Conservation (phyloP, 1,284 basidiomycete genomes). For the Wolfiporia cocos region DNA sequence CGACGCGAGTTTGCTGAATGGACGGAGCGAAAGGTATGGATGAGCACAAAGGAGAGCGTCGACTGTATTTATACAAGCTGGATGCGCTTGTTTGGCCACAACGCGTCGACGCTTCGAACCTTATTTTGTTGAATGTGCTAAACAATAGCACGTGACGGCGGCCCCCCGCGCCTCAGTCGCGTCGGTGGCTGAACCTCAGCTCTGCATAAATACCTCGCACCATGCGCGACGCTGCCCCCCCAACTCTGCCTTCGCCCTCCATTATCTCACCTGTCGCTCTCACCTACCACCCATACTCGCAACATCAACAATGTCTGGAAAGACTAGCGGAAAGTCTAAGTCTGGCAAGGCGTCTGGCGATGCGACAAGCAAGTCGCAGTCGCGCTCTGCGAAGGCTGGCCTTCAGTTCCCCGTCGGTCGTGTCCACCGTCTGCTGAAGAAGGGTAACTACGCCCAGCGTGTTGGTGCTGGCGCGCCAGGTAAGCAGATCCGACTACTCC, state of each 20-base stretch:
- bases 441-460: slow-evolving; percentile 82
- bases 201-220: slow-evolving; percentile 13
- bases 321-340: slow-evolving; percentile 54
- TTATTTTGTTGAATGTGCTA: slow-evolving; percentile 24
- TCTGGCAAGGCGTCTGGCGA: slow-evolving; percentile 54
- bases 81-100: slow-evolving; percentile 27
- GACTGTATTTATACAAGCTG: slow-evolving; percentile 24
- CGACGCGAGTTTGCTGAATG: slow-evolving; percentile 7
- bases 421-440: slow-evolving; percentile 88
- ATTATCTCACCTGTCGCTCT: slow-evolving; percentile 5
- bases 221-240: slow-evolving; percentile 1
- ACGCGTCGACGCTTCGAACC: slow-evolving; percentile 26
- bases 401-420: slow-evolving; percentile 89
- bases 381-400: slow-evolving; percentile 78
- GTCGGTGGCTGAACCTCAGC: slow-evolving; percentile 7
- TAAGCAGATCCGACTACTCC: too few species aligned
- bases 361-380: slow-evolving; percentile 46
- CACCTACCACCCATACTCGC: slow-evolving; percentile 8
- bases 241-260: slow-evolving; percentile 11
- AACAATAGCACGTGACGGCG: slow-evolving; percentile 16
- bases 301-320: slow-evolving; percentile 44
- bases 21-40: slow-evolving; percentile 13
- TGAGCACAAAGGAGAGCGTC: slow-evolving; percentile 7
- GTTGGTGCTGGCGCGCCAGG: slow-evolving; percentile 77
- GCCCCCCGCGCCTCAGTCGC: slow-evolving; percentile 2